Conservation (phyloP, 140 eudicot genomes). For the Senecio squalidus region DNA sequence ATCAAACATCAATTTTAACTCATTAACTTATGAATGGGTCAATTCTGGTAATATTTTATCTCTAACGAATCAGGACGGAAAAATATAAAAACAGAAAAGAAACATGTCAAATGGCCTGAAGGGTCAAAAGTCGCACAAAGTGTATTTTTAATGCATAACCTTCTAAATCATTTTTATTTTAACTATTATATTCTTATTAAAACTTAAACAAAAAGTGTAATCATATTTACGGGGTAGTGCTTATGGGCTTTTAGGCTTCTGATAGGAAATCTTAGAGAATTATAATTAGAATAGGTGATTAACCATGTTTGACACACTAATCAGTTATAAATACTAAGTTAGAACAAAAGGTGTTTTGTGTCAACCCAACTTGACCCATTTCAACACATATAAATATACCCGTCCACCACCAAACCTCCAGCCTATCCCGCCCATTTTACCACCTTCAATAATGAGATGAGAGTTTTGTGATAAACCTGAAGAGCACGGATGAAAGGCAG, state of each 20-base stretch:
- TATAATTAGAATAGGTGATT: no score
- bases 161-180: no score
- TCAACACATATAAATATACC: no score
- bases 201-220: not conserved
- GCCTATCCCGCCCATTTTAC: not conserved
- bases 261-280: no score
- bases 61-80: not conserved
- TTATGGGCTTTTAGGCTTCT: no score
- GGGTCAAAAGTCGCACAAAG: not conserved
- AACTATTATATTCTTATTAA: not conserved
- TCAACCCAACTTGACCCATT: slow-evolving; percentile 7
- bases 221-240: no score
- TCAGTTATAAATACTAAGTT: no score
- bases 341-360: not conserved
- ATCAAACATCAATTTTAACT: not conserved
- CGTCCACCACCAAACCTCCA: no score
- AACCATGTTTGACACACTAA: no score
- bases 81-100: not conserved
- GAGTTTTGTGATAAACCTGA: slow-evolving; percentile 51
- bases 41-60: not conserved
- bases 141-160: slow-evolving; percentile 11
- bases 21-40: slow-evolving; percentile 1
- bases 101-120: no score
- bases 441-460: slow-evolving; percentile 1
- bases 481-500: slow-evolving; percentile 97